These are phyloP conservation scores for Stylosanthes scabra DNA, from an alignment of 331 rosid species.

Conservation along the genomic window DNA sequence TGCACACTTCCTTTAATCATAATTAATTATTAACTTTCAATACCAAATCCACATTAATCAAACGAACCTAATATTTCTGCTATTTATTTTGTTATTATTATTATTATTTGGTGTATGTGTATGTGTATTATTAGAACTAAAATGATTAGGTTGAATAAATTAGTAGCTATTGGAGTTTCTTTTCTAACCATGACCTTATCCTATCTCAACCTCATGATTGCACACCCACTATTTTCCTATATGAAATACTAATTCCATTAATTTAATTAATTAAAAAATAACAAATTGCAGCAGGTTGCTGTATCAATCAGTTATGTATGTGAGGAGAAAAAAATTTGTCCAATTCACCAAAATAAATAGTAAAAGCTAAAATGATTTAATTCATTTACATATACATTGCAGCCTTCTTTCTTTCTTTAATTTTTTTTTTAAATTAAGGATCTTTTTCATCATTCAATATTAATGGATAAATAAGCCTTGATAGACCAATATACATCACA, in stretches of 20 bases:
- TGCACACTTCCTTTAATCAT: too few relatives aligned
- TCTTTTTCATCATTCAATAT: too few relatives aligned
- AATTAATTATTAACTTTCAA: too few relatives aligned
- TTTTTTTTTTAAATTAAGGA: too few relatives aligned
- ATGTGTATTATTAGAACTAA: too few relatives aligned
- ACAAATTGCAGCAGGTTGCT: neutral
- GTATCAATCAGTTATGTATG: neutral
- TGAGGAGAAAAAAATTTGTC: neutral
- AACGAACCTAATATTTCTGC: conserved; percentile 13
- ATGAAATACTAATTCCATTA: neutral
- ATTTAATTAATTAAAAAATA: neutral
- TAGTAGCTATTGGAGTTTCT: neutral
- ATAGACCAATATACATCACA: too few relatives aligned
- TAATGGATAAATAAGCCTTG: too few relatives aligned
- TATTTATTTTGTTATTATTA: neutral
- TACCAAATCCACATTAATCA: too few relatives aligned
- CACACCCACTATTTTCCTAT: neutral
- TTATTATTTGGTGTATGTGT: neutral
- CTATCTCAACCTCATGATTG: neutral
- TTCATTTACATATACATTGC: too few relatives aligned
- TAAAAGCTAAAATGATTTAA: neutral
- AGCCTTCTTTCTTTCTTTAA: neutral
- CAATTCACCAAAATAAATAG: neutral
- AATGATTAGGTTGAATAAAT: neutral
- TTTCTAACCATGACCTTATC: conserved; percentile 1